Conservation (phyloP, 139 green algal species). For the Chlamydomonas incerta region DNA sequence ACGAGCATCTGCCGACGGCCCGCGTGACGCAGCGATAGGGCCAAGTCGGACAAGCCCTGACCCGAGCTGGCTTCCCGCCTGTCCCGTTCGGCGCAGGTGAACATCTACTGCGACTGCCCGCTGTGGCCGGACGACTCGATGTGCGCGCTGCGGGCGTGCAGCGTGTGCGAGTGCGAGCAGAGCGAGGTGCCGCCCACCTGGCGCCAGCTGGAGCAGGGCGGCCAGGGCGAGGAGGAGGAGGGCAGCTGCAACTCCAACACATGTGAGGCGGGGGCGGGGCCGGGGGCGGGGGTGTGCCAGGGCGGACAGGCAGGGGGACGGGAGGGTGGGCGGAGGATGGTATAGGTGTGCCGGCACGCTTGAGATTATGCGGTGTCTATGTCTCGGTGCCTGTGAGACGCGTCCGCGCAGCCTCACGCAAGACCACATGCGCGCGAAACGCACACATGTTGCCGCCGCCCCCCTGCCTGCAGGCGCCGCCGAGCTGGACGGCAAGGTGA, state of each 20-base stretch:
- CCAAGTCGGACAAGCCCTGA: too few species aligned
- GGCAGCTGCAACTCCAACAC: constrained; percentile 31
- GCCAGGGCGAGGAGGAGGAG: constrained; percentile 34
- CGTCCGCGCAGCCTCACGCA: too few species aligned
- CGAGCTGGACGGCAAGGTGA: constrained; percentile 42
- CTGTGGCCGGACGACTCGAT: constrained; percentile 97
- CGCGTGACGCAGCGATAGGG: too few species aligned
- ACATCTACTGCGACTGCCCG: constrained; percentile 94
- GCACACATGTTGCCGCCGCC: too few species aligned
- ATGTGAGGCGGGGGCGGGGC: constrained; percentile 12
- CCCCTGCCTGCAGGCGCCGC: constrained; percentile 10
- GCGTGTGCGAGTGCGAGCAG: constrained; percentile 88
- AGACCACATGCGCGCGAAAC: too few species aligned
- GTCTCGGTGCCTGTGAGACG: too few species aligned
- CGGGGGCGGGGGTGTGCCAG: not conserved
- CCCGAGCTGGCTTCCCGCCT: not conserved
- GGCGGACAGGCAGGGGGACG: not conserved
- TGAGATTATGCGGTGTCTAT: too few species aligned
- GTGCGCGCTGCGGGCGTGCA: constrained; percentile 86
- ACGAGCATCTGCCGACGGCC: too few species aligned
- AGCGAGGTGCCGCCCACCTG: constrained; percentile 85
- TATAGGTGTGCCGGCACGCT: too few species aligned
- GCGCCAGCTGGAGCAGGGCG: constrained; percentile 37
- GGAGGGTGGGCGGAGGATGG: too few species aligned
- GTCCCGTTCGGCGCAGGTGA: constrained; percentile 76